Conservation (phyloP, 2,329 filamentous ascomycete species). For the Neurospora sp. region DNA sequence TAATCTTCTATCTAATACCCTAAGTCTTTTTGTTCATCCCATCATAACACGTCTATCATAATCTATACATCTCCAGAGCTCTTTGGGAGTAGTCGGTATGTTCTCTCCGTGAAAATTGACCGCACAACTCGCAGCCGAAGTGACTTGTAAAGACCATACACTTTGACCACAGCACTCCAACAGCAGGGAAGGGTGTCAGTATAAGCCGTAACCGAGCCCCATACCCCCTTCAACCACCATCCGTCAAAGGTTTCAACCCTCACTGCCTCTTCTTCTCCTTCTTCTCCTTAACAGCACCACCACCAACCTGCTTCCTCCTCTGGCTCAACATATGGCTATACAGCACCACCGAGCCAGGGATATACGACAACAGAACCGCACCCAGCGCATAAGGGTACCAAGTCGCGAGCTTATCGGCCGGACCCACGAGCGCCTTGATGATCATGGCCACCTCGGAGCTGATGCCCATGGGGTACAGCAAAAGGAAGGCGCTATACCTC, state of each 20-base stretch:
- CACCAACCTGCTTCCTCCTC: constrained; percentile 49
- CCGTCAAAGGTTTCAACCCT: constrained; percentile 3
- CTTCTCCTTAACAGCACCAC: constrained; percentile 15
- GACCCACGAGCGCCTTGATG: constrained; percentile 51
- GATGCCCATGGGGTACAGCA: constrained; percentile 90
- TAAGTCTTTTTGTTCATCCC: background rate
- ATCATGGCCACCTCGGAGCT: constrained; percentile 77
- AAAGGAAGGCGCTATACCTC: constrained; percentile 84
- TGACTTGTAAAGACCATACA: background rate
- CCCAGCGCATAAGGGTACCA: constrained; percentile 50
- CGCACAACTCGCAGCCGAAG: background rate
- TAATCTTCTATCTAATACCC: background rate
- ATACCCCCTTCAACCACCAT: too few relatives aligned
- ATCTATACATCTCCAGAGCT: background rate
- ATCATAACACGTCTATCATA: background rate
- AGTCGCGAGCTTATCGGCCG: constrained; percentile 39
- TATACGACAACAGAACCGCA: constrained; percentile 61
- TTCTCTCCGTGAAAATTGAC: background rate
- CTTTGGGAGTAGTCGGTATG: background rate
- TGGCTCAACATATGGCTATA: constrained; percentile 95
- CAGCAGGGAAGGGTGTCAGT: background rate
- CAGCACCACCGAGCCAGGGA: constrained; percentile 74
- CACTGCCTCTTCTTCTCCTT: constrained; percentile 32
- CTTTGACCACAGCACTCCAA: background rate
- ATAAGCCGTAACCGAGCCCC: too few relatives aligned